Evolutionary conservation across 176 grass and related monocot genomes (phyloP), one percentile per base, ranked within the genome.

Genomic region (Alloteropsis semialata): DNA sequence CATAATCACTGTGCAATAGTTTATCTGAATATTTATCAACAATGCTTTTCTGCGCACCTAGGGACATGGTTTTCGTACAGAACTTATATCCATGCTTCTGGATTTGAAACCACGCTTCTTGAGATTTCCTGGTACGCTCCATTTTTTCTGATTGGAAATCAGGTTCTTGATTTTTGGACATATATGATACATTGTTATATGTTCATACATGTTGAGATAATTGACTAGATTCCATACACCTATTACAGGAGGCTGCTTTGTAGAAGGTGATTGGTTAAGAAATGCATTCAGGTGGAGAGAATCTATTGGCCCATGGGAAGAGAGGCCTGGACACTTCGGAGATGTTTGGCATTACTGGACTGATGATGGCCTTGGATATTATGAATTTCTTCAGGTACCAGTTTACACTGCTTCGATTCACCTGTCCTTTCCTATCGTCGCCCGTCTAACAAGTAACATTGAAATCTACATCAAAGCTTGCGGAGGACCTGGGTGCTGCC

Each of bases 331-430:
- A n/a, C n/a, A n/a, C 91, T 93, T 89, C 65, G 91, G 91, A 29
- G 94, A 97, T 88, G 89, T 86, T 81, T 97, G 89, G 91, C 82
- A 87, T 72, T 97, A 97, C 59, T 97, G 94, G 94, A 97, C 91
- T 28, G 94, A 97, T 71, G 94, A 97, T 71, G 91, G 94, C 38
- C 91, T 97, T 32, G 94, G 94, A 49, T 97, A 91, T 80, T 87
- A 87, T 57, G 94, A 97, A 82, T 90, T 94, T 84, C 94, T 97
- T 83, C 94, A 94, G 91, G 91, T 97, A 78, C 15, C 24, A 46
- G 36, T 83, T 45, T 67, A 69, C 18, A 32, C 29, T 60, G 64
- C 72, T 53, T 74, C 50, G 42, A 5, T 71, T 48, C 14, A 48
- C 42, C 22, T 21, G 63, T 77, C 46, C 32, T 73, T 73, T 43